Evolutionary conservation across 2,329 filamentous ascomycete genomes (phyloP), one percentile per base, ranked within the genome.

Genomic region (Albifimbria verrucaria): DNA sequence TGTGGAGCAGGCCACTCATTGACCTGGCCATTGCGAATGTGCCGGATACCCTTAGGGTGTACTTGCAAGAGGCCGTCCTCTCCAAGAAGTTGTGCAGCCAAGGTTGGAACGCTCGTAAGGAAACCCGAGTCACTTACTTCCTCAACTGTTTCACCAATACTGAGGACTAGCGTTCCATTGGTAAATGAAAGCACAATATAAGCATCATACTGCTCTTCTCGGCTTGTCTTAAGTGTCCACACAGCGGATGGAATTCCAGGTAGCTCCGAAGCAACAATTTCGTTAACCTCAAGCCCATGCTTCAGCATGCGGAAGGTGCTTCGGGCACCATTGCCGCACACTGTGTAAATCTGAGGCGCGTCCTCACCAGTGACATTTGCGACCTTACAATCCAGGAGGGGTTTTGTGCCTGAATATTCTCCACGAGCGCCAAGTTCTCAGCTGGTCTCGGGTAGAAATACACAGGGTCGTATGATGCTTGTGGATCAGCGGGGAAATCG

Each of bases 141-240:
- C 68, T 97, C 92, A 0, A 99, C 94, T 2, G 92, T 96, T 68
- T 99, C 94, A 4, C 93, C 94, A 59, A 99, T 97, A 64, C 92
- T 95, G 17, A 99, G 78, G 1, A 97, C 92, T 12, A 97, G 78
- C 0, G 94, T 99, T 25, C 86, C 89, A 61, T 95, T 95, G 39
- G 87, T 86, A 65, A 96, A 94, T 2, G 92, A 96, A 5, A 99
- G 79, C n/a, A 99, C 84, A 55, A 99, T 96, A 65, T 97, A 97
- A 0, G 91, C 88, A 71, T 99, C 93, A 59, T 87, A 96, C 61
- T 93, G 84, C 61, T 97, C 93, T 18, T 83, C 81, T 20, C 85
- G 84, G 36, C 85, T 88, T 46, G 96, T 76, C 68, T 96, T 97
- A 1, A 95, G 92, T 0, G 94, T 97, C 93, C 94, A 99, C 3